A percentile compares a stretch with the other conserved stretches of the same genome.
phyloP scores from a whole-genome alignment of 2,329 filamentous ascomycete species.

The Knufia fluminis region DNA sequence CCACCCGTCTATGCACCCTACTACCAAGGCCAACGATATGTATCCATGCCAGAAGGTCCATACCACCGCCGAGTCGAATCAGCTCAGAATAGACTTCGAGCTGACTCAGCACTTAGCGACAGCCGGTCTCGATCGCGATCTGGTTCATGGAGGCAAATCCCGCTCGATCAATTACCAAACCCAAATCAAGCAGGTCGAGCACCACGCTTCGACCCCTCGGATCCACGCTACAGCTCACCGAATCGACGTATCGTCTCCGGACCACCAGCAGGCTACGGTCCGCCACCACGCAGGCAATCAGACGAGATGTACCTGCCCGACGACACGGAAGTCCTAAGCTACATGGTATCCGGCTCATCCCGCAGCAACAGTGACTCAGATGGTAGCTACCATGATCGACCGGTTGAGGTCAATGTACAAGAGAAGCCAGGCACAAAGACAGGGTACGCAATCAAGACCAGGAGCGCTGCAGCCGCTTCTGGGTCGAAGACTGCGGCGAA shows the following conservation, averaged over 20 bases:
- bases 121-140: slow-evolving; percentile 33
- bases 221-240: slow-evolving; percentile 26
- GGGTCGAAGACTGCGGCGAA: slow-evolving; percentile 5
- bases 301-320: slow-evolving; percentile 19
- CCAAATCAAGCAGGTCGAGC: slow-evolving; percentile 25
- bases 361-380: slow-evolving; percentile 13
- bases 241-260: slow-evolving; percentile 36
- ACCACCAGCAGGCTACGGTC: slow-evolving; percentile 21
- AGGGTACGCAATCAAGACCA: slow-evolving; percentile 19
- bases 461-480: slow-evolving; percentile 16
- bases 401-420: slow-evolving; percentile 16
- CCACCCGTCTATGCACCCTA: slow-evolving; percentile 26
- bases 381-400: slow-evolving; percentile 15
- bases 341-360: slow-evolving; percentile 12
- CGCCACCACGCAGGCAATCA: slow-evolving; percentile 11
- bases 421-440: slow-evolving; percentile 13
- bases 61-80: slow-evolving; percentile 29
- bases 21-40: slow-evolving; percentile 25
- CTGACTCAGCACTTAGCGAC: slow-evolving; percentile 35
- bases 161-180: slow-evolving; percentile 26
- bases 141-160: slow-evolving; percentile 27
- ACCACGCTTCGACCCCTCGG: slow-evolving; percentile 25
- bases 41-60: slow-evolving; percentile 30
- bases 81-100: slow-evolving; percentile 32
- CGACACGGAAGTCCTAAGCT: slow-evolving; percentile 18